These are phyloP conservation scores for Xylariaceae sp. DNA, from an alignment of 2,329 filamentous ascomycete species.

Conservation along the genomic window DNA sequence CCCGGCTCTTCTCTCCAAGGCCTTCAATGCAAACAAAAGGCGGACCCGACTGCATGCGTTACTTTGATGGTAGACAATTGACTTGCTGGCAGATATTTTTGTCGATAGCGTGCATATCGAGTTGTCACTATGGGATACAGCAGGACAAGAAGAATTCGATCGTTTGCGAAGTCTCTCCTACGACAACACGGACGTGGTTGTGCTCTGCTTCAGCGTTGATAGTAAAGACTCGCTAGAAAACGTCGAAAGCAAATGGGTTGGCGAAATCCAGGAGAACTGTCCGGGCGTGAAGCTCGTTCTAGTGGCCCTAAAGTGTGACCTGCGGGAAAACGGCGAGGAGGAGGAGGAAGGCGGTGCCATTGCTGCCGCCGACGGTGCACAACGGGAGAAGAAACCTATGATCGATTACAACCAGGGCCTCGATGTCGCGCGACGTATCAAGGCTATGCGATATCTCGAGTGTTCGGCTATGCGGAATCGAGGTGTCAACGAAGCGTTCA, in stretches of 20 bases:
- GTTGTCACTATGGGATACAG: slow-evolving; percentile 96
- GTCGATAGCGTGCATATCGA: slow-evolving; percentile 98
- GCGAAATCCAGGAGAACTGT: slow-evolving; percentile 97
- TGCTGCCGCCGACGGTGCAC: slow-evolving; percentile 45
- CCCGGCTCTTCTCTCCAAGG: background rate
- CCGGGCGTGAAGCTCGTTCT: slow-evolving; percentile 93
- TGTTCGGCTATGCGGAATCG: slow-evolving; percentile 98
- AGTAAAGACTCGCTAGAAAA: slow-evolving; percentile 97
- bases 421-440: slow-evolving; percentile 88
- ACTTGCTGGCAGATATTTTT: slow-evolving; percentile 76
- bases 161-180: slow-evolving; percentile 93
- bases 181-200: slow-evolving; percentile 95
- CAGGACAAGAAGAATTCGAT: slow-evolving; percentile 98
- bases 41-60: background rate
- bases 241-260: slow-evolving; percentile 98
- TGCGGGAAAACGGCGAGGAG: slow-evolving; percentile 78
- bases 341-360: slow-evolving; percentile 62
- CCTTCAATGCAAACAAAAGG: background rate
- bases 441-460: slow-evolving; percentile 92
- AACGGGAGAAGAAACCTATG: slow-evolving; percentile 69
- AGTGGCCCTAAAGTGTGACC: slow-evolving; percentile 94
- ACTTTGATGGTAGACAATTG: background rate
- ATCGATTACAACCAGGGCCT: slow-evolving; percentile 93
- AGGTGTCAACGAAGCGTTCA: slow-evolving; percentile 98
- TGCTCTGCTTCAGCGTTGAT: slow-evolving; percentile 98